Evolutionary conservation across 768 basidiomycete genomes (phyloP), one percentile per base, ranked within the genome.

Genomic region (Auricularia heimuer): DNA sequence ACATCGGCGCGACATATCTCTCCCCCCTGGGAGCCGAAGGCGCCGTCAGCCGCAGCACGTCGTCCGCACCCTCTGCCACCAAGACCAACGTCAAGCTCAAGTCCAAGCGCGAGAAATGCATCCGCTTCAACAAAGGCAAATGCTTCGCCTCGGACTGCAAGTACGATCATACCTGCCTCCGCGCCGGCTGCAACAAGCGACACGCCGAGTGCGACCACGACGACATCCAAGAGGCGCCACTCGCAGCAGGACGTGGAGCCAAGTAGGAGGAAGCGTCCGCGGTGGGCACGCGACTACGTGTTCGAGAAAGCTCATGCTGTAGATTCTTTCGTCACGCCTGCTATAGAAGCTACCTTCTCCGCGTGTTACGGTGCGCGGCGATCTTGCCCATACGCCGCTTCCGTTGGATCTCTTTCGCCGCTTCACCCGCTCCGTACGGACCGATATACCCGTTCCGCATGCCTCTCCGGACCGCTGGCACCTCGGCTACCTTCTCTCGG

Each of bases 131-230:
- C 63, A 16, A 61, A 14, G 47, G 63, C 3, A 16, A 44, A 0
- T 74, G 73, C 65, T 45, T 62, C 1, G 44, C 39, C 45, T 6
- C 34, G 33, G 60, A 54, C 1, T 73, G 70, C 65, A 61, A 58
- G 1, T 75, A 71, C 63, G 11, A 54, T 0, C 75, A 77, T 60
- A 16, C 67, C 64, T 76, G 75, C 67, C 37, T 29, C 4, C 29
- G 24, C 1, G 68, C 71, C 33, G 44, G 54, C n/a, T 63, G 37
- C 61, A 39, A 39, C 39, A 12, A 39, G 8, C 39, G 39, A 6
- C 12, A 6, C 12, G 39, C 39, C 39, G 6, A 6, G 39, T 12
- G 39, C 39, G 39, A 39, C 39, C 39, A 39, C 39, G 6, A 6
- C 39, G 39, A 6, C 39, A 24, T 24, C 24, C 24, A 24, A 24